Base-by-base conservation (phyloP, 495 filamentous ascomycete genomes). In the Sporormia fimetaria region DNA sequence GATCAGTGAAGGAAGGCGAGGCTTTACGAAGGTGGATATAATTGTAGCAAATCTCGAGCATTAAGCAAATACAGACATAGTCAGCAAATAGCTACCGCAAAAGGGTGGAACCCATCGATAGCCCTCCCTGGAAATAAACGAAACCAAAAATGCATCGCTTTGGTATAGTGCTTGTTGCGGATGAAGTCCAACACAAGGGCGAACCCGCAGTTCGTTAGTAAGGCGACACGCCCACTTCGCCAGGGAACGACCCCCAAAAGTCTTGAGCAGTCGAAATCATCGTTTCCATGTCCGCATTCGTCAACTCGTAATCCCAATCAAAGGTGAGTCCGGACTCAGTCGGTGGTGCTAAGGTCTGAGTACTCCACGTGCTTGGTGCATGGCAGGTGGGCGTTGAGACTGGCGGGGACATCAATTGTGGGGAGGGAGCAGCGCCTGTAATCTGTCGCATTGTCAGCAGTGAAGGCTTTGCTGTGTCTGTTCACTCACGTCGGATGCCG, bases 241-340 rank as follows among this genome's bases (percentile, higher is more conserved):
- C 55, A 0, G 51, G 51, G 30, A 57, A 57, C 7, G 39, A 36
- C 6, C 33, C 48, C 55, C 55, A 57, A 29, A 57, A 57, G 3
- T 47, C 51, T 35, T 52, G 51, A 25, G 51, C 55, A 42, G 40
- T 49, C 33, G 47, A 33, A 44, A 49, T 51, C 18, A 52, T 41
- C 2, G 39, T 34, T 17, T 56, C 49, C 29, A 57, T 33, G 7
- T 52, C 48, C 7, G 39, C 47, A 39, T 40, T 40, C 7, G 43
- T 33, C 16, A 57, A 40, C 12, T 57, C 48, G 25, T 55, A 52
- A 22, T 53, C 33, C 12, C 44, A 17, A 46, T 49, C 28, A 23
- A 47, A 41, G 12, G 29, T 45, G 14, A 40, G 41, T 14, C 50
- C 40, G 1, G 17, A 28, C 21, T 49, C 48, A 14, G 50, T 23